Evolutionary conservation across 371 early-diverging fungal species (phyloP), one percentile per base, ranked within the genome.

Genomic region (Mortierella sp.): DNA sequence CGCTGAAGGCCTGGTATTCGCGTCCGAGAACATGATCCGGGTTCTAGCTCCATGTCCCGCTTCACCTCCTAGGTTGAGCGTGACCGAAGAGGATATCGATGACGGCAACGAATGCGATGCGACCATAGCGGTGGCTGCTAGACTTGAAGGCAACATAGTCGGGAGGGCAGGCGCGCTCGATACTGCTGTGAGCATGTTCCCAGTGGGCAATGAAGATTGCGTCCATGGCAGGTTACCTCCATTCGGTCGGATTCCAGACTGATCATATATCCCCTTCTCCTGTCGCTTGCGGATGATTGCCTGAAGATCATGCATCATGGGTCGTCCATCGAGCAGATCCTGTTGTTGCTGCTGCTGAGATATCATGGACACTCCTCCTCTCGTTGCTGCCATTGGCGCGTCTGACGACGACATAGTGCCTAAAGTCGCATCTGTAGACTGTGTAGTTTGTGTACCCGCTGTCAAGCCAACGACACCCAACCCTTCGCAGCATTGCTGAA

Each of bases 241-340:
- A 46, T 43, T 61, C 18, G 57, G 54, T 52, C 61, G 54, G 57
- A 65, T 65, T n/a, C 67, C 73, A 7, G 64, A 45, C 8, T 42
- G 43, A 3, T 51, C 68, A 56, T 60, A 71, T 9, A 64, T 50
- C 2, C 73, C 67, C 67, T 62, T 62, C 27, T 73, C 60, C 14
- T 63, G 67, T 9, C 73, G 58, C 41, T 63, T 73, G 23, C 51
- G 43, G 45, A 73, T 64, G 41, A 67, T 67, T 2, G 63, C 27
- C 19, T 62, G 59, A 19, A 73, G 45, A 14, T 67, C 60, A 19
- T 73, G 73, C 7, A 27, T 28, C 39, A 49, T 64, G 8, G 58
- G 60, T n/a, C 46, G 57, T 26, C 24, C 31, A 21, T 24, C 31
- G 26, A 31, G 31, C 46, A 8, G 30, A n/a, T 64, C 54, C 54